These are phyloP conservation scores for Talaromyces wortmannii DNA, from an alignment of 495 filamentous ascomycete genomes.

Conservation along the genomic window DNA sequence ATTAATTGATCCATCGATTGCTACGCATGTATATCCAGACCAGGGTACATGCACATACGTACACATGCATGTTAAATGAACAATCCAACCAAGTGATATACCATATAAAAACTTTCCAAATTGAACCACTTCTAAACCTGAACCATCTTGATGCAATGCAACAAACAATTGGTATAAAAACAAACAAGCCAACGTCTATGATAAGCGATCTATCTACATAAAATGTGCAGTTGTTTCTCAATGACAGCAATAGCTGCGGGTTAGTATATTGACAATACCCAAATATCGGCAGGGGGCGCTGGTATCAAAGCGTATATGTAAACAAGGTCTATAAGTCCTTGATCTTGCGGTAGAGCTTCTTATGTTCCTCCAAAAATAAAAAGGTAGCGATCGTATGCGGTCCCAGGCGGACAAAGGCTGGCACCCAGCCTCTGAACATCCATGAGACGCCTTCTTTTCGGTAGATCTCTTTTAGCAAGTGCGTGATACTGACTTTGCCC, in stretches of 20 bases:
- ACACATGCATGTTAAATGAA: not conserved
- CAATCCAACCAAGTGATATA: not conserved
- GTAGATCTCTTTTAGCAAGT: slow-evolving; percentile 60
- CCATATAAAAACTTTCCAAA: too few species aligned
- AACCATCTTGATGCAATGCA: too few species aligned
- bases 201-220: not conserved
- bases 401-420: slow-evolving; percentile 87
- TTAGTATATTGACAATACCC: too few species aligned
- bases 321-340: slow-evolving; percentile 24
- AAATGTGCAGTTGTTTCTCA: not conserved
- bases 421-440: slow-evolving; percentile 98
- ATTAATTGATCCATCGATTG: not conserved
- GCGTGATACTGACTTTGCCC: slow-evolving; percentile 46
- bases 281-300: not conserved
- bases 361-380: slow-evolving; percentile 81
- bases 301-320: not conserved
- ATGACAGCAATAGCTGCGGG: too few species aligned
- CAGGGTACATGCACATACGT: not conserved
- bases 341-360: slow-evolving; percentile 43
- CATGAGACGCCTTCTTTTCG: slow-evolving; percentile 73
- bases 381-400: slow-evolving; percentile 95
- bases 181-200: too few species aligned
- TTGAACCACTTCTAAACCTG: too few species aligned
- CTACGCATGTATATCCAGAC: not conserved
- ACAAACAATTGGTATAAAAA: too few species aligned